Base-by-base conservation (phyloP, 768 basidiomycete species). In the Suillus lakei region DNA sequence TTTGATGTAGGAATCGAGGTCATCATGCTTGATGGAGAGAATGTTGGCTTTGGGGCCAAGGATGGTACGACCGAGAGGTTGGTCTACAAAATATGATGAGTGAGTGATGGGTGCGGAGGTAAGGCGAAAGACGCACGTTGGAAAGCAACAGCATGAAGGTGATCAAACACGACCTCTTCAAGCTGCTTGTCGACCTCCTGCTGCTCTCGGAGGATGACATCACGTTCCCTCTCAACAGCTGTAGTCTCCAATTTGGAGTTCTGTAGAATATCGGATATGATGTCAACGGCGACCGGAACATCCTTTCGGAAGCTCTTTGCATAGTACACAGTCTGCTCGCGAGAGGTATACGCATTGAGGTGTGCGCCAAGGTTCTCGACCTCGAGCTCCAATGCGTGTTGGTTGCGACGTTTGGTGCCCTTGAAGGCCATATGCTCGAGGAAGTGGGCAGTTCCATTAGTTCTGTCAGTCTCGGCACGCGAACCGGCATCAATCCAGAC, bases 401-500 rank as follows among this genome's bases (percentile, higher is more conserved):
- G 97, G 41, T 88, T 86, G 66, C 98, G 91, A 69, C 88, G 87
- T 74, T 87, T 86, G 65, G 97, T 99, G 63, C 98, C 98, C 81
- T 96, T 96, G 87, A 97, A 97, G 44, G 95, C 95, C 95, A 97
- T 95, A 74, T 96, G 95, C 79, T 99, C 98, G 66, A 99, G 88
- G 85, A 99, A 99, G 82, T 99, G 98, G 53, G 98, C 98, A 12
- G 95, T 96, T 60, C 98, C 98, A 71, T 91, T 96, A 44, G 94
- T 97, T 80, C 88, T 88, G 81, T 95, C 91, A 55, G 92, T 97
- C 86, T 99, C 98, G 65, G 96, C 96, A 63, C 98, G 88, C 68
- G 94, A 96, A 69, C 98, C 98, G 65, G 98, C 97, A 77, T 99
- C 97, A 72, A 99, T 97, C 96, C 96, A 99, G 66, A 99, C 91